Percentiles rank a stretch among this genome's conserved stretches.
Evolutionary conservation across 2,329 filamentous ascomycete genomes (phyloP).

Genomic region (Teratosphaeria zuluensis): DNA sequence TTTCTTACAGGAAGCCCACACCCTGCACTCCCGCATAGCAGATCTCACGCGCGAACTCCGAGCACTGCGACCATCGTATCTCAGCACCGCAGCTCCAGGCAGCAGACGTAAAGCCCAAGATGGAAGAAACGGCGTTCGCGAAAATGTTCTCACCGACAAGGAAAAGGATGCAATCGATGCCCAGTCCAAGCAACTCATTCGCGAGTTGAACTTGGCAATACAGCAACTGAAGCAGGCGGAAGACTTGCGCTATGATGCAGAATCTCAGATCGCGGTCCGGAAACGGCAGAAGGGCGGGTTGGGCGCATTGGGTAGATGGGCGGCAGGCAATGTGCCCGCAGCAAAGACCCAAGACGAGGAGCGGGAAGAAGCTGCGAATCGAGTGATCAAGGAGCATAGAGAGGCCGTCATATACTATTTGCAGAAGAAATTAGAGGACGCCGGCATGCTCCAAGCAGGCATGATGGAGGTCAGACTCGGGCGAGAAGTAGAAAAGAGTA

Average conservation of each 20-base stretch:
- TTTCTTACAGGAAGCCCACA: constrained; percentile 88
- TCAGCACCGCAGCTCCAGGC: constrained; percentile 63
- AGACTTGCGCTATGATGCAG: constrained; percentile 67
- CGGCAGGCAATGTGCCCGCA: constrained; percentile 40
- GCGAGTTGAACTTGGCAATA: constrained; percentile 76
- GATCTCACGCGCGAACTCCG: constrained; percentile 72
- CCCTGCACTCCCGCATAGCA: constrained; percentile 81
- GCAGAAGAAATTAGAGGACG: constrained; percentile 63
- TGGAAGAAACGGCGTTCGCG: constrained; percentile 15
- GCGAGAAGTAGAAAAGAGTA: constrained; percentile 79
- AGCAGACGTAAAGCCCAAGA: neutral
- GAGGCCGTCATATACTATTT: constrained; percentile 81
- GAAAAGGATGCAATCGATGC: constrained; percentile 82
- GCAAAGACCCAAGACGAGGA: constrained; percentile 58
- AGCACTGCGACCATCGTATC: constrained; percentile 79
- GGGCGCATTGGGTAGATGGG: constrained; percentile 63
- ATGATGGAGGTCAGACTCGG: constrained; percentile 90
- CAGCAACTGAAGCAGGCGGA: constrained; percentile 72
- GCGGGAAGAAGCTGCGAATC: constrained; percentile 59
- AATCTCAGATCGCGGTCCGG: constrained; percentile 59
- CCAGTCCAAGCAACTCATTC: constrained; percentile 74
- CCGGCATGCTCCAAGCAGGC: constrained; percentile 65
- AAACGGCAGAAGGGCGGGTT: constrained; percentile 54
- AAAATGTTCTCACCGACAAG: constrained; percentile 59
- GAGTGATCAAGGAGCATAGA: constrained; percentile 58